Conservation (phyloP, 2,329 filamentous ascomycete genomes). For the Neobulgaria alba region DNA sequence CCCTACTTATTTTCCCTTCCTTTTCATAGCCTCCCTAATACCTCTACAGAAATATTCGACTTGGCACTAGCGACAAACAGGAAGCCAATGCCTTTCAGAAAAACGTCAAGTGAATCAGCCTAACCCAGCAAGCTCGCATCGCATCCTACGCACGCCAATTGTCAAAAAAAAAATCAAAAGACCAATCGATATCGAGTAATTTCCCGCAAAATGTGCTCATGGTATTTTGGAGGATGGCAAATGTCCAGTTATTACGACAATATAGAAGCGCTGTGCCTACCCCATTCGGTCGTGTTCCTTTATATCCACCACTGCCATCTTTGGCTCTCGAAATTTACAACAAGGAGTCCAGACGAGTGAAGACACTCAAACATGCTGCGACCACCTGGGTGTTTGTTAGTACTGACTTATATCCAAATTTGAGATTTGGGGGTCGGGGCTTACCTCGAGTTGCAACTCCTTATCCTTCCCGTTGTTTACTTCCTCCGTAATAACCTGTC, state of each 20-base stretch:
- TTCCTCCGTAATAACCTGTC: constrained; percentile 80
- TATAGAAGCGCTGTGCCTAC: constrained; percentile 14
- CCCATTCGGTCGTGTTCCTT: too few species aligned
- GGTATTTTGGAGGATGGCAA: constrained; percentile 10
- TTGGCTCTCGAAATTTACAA: constrained; percentile 45
- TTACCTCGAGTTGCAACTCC: constrained; percentile 90
- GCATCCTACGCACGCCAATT: too few species aligned
- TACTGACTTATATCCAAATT: not conserved
- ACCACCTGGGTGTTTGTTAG: constrained; percentile 45
- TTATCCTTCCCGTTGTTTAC: constrained; percentile 80
- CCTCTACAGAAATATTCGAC: constrained; percentile 11
- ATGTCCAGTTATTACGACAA: constrained; percentile 21
- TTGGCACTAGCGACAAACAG: too few species aligned
- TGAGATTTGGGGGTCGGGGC: constrained; percentile 34
- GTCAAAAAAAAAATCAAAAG: too few species aligned
- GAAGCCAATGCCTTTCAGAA: too few species aligned
- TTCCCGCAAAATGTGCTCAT: constrained; percentile 6
- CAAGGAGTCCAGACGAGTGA: constrained; percentile 92
- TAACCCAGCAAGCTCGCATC: too few species aligned
- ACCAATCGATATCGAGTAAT: too few species aligned
- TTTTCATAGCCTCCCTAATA: constrained; percentile 2
- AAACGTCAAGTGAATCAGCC: too few species aligned
- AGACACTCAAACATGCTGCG: constrained; percentile 92
- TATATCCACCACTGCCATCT: too few species aligned
- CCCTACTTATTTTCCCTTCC: not conserved